Evolutionary conservation across 345 rosid species (phyloP), one percentile per base, ranked within the genome.

Genomic region (Sonneratia alba): DNA sequence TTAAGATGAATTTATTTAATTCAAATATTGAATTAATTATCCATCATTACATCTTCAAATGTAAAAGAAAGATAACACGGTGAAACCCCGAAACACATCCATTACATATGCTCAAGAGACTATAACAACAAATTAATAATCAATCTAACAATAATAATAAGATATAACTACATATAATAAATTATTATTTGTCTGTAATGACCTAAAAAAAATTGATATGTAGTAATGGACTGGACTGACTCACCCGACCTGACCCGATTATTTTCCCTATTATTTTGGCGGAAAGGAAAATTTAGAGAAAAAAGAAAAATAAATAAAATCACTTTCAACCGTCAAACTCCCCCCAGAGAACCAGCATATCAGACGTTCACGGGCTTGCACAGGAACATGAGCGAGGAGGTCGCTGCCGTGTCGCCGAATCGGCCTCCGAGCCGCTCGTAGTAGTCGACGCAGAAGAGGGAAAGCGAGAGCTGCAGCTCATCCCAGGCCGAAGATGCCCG

Each of bases 401-500:
- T 36, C 5, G 93, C 75, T 36, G 97, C 72, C 38, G 78, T 74
- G 56, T 68, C 84, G 4, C 77, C 81, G 68, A 77, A 51, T 24
- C 62, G 62, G 4, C 77, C 80, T 48, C 85, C 89, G 13, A 87
- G 87, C 45, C 97, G 79, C 57, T 94, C 97, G 69, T 94, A 94
- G 45, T 80, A 91, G 70, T 94, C 89, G 3, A 94, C 94, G 68
- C 89, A 90, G 70, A 88, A 94, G 73, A 94, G 57, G 18, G 98
- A 94, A 19, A 94, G 82, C n/a, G 95, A 94, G 57, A 91, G 95
- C 78, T 94, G 97, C 74, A 89, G 78, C 78, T 86, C 93, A 64
- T 88, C 90, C 24, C 85, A 72, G 8, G 86, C 82, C 91, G 86
- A 82, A 87, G 84, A 79, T 55, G 9, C 71, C 43, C 70, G 36